Base-by-base conservation (phyloP, 768 basidiomycete species). In the Paxillus ammoniavirescens region DNA sequence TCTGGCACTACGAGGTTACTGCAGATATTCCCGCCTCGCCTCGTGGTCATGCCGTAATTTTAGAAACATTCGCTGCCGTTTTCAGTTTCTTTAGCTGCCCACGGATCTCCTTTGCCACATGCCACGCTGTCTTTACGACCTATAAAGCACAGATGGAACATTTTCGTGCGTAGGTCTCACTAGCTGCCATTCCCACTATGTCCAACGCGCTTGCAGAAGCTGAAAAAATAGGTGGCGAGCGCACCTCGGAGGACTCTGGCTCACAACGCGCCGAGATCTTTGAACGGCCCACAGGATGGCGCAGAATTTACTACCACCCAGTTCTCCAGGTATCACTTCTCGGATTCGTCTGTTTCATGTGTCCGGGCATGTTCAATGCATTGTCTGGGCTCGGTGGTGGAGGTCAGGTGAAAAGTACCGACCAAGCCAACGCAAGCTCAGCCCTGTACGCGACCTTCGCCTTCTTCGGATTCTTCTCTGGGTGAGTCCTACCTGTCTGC, bases 311-410 rank as follows among this genome's bases (percentile, higher is more conserved):
- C 65, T 78, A 80, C 55, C 77, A 86, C 56, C 81, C 84, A 0
- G 1, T 52, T 18, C 33, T 58, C 13, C 67, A 69, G 50, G 72
- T 87, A 47, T 50, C 50, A 0, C 72, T 91, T 68, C 74, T 90
- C 15, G 89, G 87, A 40, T 76, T 90, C 44, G 82, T 90, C 23
- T 68, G 61, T 55, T 83, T 83, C 64, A 81, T 83, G 82, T 58
- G 73, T 52, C 72, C 72, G 66, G 89, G 90, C 53, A 78, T 91
- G 52, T 91, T 89, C 72, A 93, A 91, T 62, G 83, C 89, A 0
- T 73, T 91, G 62, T 86, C 82, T 51, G 89, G 91, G 33, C 77
- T 94, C 42, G 91, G 92, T 4, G 90, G 79, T 42, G 90, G 88
- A 41, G 91, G 91, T 0, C 87, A 88, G 68, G 63, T 89, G 41